Evolutionary conservation across 192 early-diverging fungal species (phyloP).

Genomic region (Coemansia sp.): DNA sequence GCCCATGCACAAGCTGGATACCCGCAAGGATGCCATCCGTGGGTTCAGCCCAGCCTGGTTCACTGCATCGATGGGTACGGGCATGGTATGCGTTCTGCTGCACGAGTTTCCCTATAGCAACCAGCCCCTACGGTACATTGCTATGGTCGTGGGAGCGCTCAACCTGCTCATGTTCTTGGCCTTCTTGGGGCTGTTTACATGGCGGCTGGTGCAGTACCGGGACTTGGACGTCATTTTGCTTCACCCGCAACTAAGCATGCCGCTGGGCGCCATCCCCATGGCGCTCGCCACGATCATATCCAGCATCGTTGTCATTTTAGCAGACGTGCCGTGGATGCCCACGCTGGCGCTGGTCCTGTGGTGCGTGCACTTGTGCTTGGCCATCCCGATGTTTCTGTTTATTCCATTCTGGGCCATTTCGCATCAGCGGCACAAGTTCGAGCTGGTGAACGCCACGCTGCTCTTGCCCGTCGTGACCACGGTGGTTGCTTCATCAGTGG

Average conservation of each 20-base stretch:
- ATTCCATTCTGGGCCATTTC: constrained; percentile 47
- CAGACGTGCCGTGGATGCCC: constrained; percentile 29
- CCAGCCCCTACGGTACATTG: constrained; percentile 35
- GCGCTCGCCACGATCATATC: constrained; percentile 48
- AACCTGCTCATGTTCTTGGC: constrained; percentile 40
- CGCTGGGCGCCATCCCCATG: constrained; percentile 57
- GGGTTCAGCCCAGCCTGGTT: constrained; percentile 62
- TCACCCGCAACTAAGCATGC: constrained; percentile 53
- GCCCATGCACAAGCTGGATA: constrained; percentile 45
- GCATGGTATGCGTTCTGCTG: constrained; percentile 33
- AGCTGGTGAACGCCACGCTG: constrained; percentile 47
- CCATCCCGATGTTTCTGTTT: constrained; percentile 27
- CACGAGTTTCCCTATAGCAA: constrained; percentile 48
- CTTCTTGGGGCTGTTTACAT: constrained; percentile 26
- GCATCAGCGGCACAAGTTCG: constrained; percentile 46
- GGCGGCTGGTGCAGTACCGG: constrained; percentile 40
- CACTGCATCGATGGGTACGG: constrained; percentile 56
- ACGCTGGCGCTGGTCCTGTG: constrained; percentile 47
- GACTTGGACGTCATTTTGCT: constrained; percentile 47
- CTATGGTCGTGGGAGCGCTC: constrained; percentile 37
- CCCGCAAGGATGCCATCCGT: constrained; percentile 29
- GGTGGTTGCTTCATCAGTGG: constrained; percentile 50
- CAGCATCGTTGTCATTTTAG: constrained; percentile 20
- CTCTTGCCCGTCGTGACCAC: constrained; percentile 55
- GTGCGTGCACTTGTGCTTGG: constrained; percentile 42